A percentile compares a stretch with the other conserved stretches of the same genome.
These are phyloP conservation scores for Leccinellum rugosiceps DNA, from an alignment of 768 basidiomycete species.

Conservation along the genomic window DNA sequence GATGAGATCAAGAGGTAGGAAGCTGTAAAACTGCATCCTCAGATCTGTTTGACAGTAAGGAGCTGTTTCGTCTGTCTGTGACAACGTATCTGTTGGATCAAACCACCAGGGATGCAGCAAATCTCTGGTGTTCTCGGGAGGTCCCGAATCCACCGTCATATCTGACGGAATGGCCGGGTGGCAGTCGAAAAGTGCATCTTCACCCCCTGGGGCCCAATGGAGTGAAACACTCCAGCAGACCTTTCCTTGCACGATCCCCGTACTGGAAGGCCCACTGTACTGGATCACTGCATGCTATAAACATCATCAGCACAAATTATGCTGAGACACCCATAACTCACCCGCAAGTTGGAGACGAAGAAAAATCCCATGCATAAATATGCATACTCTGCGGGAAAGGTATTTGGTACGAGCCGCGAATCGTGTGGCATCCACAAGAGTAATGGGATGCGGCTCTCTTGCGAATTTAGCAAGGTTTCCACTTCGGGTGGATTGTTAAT, in stretches of 20 bases:
- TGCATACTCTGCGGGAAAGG: constrained; percentile 36
- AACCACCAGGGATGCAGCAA: constrained; percentile 21
- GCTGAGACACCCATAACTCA: constrained; percentile 15
- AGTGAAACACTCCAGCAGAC: constrained; percentile 47
- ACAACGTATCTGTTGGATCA: constrained; percentile 10
- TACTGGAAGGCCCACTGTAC: not conserved
- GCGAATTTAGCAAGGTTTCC: constrained; percentile 40
- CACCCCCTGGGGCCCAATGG: constrained; percentile 50
- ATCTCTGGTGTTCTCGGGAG: not conserved
- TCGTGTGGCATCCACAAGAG: constrained; percentile 37
- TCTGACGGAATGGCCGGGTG: not conserved
- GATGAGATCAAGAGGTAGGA: constrained; percentile 30
- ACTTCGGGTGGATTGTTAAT: constrained; percentile 41
- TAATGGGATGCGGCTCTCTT: constrained; percentile 37
- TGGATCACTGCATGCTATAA: constrained; percentile 16
- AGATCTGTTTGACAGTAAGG: constrained; percentile 24
- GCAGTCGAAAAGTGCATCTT: constrained; percentile 32
- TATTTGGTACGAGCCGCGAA: constrained; percentile 24
- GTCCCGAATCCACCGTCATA: not conserved
- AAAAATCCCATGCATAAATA: constrained; percentile 49
- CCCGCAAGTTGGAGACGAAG: constrained; percentile 39
- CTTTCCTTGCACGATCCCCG: constrained; percentile 23
- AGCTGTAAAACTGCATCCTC: constrained; percentile 25
- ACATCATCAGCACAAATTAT: not conserved
- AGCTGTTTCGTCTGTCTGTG: constrained; percentile 6